These are phyloP conservation scores for Crassisporium funariophilum DNA, from an alignment of 768 basidiomycete genomes.

Conservation along the genomic window DNA sequence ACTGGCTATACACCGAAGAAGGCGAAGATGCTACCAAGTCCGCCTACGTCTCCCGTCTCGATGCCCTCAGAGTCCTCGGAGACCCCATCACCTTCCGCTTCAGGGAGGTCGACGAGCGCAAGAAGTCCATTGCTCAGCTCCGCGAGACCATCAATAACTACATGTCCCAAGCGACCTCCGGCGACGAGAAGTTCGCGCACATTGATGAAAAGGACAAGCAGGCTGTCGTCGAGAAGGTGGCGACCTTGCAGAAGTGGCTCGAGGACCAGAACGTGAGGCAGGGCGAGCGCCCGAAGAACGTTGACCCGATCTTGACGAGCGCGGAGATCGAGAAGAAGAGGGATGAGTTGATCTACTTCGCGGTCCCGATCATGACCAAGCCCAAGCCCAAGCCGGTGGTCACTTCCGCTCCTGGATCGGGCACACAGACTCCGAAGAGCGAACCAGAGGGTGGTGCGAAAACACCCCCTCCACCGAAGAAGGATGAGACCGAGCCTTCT, in stretches of 20 bases:
- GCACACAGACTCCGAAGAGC: slow-evolving; percentile 74
- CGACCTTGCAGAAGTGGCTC: slow-evolving; percentile 92
- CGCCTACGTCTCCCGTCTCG: slow-evolving; percentile 85
- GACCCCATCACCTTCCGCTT: slow-evolving; percentile 85
- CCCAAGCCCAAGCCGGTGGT: slow-evolving; percentile 88
- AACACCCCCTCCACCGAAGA: slow-evolving; percentile 30
- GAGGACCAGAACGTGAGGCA: slow-evolving; percentile 90
- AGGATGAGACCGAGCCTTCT: slow-evolving; percentile 34
- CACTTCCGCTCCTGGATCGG: slow-evolving; percentile 43
- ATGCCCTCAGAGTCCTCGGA: slow-evolving; percentile 81
- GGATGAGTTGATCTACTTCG: slow-evolving; percentile 91
- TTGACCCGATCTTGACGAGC: slow-evolving; percentile 78
- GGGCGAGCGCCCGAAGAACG: slow-evolving; percentile 86
- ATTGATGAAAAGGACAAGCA: slow-evolving; percentile 90
- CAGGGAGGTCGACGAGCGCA: slow-evolving; percentile 82
- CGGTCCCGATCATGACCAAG: slow-evolving; percentile 86
- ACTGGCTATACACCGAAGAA: slow-evolving; percentile 98
- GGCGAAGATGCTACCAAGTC: slow-evolving; percentile 95
- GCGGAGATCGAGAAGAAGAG: slow-evolving; percentile 88
- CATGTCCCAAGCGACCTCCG: slow-evolving; percentile 77
- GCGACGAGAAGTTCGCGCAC: slow-evolving; percentile 87
- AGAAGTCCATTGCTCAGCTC: slow-evolving; percentile 67
- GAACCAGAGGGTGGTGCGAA: too few relatives aligned
- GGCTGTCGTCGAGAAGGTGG: slow-evolving; percentile 85
- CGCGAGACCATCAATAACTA: slow-evolving; percentile 90